These are phyloP conservation scores for Pugionium cornutum DNA, from an alignment of 345 rosid species.

Conservation along the genomic window DNA sequence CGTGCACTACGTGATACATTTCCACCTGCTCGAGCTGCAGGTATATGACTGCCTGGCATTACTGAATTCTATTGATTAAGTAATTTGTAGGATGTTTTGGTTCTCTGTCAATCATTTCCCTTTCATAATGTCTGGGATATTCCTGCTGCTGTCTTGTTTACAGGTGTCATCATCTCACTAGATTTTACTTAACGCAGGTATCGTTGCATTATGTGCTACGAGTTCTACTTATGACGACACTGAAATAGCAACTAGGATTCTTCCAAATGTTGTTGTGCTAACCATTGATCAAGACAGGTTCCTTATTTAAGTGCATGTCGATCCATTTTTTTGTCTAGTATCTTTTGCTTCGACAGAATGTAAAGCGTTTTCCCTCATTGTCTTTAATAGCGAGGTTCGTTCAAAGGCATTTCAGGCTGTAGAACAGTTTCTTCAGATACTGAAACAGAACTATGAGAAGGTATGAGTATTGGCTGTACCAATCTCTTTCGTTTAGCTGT, in stretches of 20 bases:
- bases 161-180: slow-evolving; percentile 21
- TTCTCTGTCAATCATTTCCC: slow-evolving; percentile 2
- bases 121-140: slow-evolving; percentile 1
- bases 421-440: slow-evolving; percentile 85
- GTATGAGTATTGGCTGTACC: slow-evolving; percentile 39
- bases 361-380: slow-evolving; percentile 30
- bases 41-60: slow-evolving; percentile 44
- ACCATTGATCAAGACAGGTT: slow-evolving; percentile 96
- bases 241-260: slow-evolving; percentile 92
- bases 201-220: slow-evolving; percentile 96
- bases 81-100: slow-evolving; percentile 11
- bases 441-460: slow-evolving; percentile 81
- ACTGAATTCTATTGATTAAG: slow-evolving; percentile 11
- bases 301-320: neutral
- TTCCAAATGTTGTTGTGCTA: slow-evolving; percentile 84
- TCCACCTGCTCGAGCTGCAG: slow-evolving; percentile 99
- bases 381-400: slow-evolving; percentile 79
- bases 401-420: slow-evolving; percentile 93
- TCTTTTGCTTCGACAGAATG: slow-evolving; percentile 2
- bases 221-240: slow-evolving; percentile 81
- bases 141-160: slow-evolving; percentile 14
- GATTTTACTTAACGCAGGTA: slow-evolving; percentile 53
- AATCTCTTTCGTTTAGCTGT: slow-evolving; percentile 4
- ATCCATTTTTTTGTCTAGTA: slow-evolving; percentile 1
- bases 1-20: slow-evolving; percentile 97